A percentile compares a stretch with the other conserved stretches of the same genome.
Evolutionary conservation across 768 basidiomycete genomes (phyloP).

Genomic region (Gymnopilus dilepis): DNA sequence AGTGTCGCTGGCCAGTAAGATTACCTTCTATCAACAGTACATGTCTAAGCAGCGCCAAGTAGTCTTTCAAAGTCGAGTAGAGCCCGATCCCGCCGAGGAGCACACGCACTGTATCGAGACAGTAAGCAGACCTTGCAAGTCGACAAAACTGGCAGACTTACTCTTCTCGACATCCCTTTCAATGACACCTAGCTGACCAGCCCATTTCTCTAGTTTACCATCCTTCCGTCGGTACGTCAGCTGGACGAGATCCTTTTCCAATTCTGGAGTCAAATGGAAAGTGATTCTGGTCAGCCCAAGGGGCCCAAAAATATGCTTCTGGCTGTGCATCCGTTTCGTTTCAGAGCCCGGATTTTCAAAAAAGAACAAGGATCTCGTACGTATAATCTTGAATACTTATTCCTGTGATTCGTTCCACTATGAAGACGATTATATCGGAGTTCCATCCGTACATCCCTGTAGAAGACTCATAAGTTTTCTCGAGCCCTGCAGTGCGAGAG

Average conservation of each 20-base stretch:
- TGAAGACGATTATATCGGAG: constrained; percentile 32
- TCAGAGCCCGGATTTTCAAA: neutral
- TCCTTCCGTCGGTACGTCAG: constrained; percentile 30
- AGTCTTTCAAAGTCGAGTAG: constrained; percentile 34
- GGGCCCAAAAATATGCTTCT: constrained; percentile 38
- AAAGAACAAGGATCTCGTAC: constrained; percentile 20
- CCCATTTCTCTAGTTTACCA: constrained; percentile 26
- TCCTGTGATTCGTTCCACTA: constrained; percentile 32
- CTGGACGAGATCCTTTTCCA: constrained; percentile 26
- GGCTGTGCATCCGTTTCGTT: constrained; percentile 22
- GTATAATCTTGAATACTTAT: constrained; percentile 34
- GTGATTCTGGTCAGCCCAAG: constrained; percentile 33
- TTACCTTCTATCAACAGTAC: constrained; percentile 35
- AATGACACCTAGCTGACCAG: constrained; percentile 26
- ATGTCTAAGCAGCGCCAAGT: constrained; percentile 38
- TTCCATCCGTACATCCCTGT: constrained; percentile 37
- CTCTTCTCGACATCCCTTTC: constrained; percentile 33
- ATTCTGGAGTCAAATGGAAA: constrained; percentile 34
- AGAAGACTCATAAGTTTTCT: neutral
- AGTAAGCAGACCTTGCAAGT: neutral
- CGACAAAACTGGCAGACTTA: neutral
- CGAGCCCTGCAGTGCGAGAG: neutral
- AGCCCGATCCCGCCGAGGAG: constrained; percentile 37
- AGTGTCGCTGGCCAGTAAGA: too few relatives aligned
- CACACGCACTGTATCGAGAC: constrained; percentile 26